Base-by-base conservation (phyloP, 202 grass and related monocot species). In the Hordeum pubiflorum region DNA sequence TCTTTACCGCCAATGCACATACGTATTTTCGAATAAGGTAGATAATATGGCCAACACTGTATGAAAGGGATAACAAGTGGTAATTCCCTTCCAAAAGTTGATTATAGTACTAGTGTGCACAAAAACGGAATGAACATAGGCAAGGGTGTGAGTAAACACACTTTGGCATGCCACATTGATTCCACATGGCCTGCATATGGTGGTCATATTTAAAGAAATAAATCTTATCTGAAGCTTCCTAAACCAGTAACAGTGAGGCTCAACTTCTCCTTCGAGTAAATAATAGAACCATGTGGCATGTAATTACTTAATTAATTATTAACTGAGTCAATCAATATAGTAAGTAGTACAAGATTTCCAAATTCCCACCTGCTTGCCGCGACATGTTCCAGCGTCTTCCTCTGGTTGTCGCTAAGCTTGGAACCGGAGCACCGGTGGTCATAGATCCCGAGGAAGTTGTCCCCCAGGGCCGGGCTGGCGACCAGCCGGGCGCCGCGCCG, bases 371-470 rank as follows among this genome's bases (percentile, higher is more conserved):
- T 97, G 72, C 89, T 87, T 38, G 88, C 86, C 7, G 81, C 91
- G 11, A 94, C 34, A 29, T 71, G 74, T 38, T 97, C 91, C 20
- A 97, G 84, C 9, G 86, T 38, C 64, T 8, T 18, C 58, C 81
- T 94, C 78, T 94, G 89, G 6, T 69, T 74, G 40, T 81, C 29
- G 24, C 86, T 87, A 31, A 97, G 66, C 32, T 92, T 92, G 1
- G 88, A 82, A 22, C 72, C 63, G 2, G 89, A 81, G 54, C 76
- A 81, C 66, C 86, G 89, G 21, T 88, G 88, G 78, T 97, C 89
- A 43, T 94, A 92, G 52, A 97, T 72, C 76, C 94, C 94, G 11
- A 97, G 83, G 71, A 92, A 97, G 86, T 69, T 91, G 74, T 97
- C 91, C 84, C 92, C 85, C 43, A 94, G 75, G 6, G 63, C 76